Conservation (phyloP, 345 rosid species). For the Jatropha curcas region DNA sequence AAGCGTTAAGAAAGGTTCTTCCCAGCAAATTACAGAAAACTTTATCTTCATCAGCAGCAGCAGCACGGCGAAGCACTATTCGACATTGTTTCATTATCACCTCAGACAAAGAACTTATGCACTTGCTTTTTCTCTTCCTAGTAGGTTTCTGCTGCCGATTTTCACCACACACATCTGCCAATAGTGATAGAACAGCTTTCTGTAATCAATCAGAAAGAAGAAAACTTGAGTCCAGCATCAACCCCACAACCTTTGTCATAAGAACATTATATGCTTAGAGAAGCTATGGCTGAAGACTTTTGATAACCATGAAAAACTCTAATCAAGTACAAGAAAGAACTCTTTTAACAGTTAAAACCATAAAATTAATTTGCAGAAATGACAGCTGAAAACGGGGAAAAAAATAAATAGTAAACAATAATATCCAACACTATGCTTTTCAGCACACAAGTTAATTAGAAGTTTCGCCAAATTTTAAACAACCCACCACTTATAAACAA, state of each 20-base stretch:
- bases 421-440: not conserved
- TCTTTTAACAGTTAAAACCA: not conserved
- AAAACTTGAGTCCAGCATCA: conserved; percentile 15
- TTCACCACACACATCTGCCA: conserved; percentile 32
- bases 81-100: conserved; percentile 40
- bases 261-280: not conserved
- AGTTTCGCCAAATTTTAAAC: conserved; percentile 1
- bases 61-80: conserved; percentile 34
- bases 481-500: not conserved
- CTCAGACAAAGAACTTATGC: conserved; percentile 24
- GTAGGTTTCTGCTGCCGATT: conserved; percentile 27
- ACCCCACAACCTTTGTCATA: not conserved
- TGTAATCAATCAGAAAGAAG: conserved; percentile 23
- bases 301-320: not conserved
- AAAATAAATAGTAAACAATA: not conserved
- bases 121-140: conserved; percentile 29
- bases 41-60: conserved; percentile 35
- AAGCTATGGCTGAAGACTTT: not conserved
- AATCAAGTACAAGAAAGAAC: not conserved
- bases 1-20: conserved; percentile 36
- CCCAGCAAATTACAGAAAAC: conserved; percentile 41
- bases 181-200: conserved; percentile 38
- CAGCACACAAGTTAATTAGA: not conserved
- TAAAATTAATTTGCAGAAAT: not conserved
- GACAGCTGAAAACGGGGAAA: not conserved